A percentile compares a stretch with the other conserved stretches of the same genome.
Conservation (phyloP, 2,329 filamentous ascomycete species). For the Emydomyces testavorans region DNA sequence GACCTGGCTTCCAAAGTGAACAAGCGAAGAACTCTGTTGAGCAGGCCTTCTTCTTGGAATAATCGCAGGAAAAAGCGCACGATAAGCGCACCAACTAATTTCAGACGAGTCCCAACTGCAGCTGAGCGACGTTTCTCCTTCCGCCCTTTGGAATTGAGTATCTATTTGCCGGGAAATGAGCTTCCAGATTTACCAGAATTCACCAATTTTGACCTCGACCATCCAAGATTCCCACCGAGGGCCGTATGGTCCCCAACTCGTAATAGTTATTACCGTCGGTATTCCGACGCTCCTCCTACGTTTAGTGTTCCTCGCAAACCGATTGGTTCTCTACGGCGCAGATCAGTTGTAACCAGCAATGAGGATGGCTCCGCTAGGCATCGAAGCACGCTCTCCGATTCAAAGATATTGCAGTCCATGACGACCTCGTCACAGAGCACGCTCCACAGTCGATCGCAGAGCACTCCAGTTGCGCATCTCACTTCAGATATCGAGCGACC, state of each 20-base stretch:
- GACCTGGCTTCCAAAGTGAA: constrained; percentile 31
- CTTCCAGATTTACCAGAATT: constrained; percentile 38
- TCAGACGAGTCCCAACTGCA: constrained; percentile 24
- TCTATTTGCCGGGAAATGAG: constrained; percentile 35
- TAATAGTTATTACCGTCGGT: constrained; percentile 13
- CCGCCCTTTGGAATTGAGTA: constrained; percentile 38
- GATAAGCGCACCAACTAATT: constrained; percentile 36
- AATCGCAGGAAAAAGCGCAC: constrained; percentile 24
- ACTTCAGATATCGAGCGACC: background rate
- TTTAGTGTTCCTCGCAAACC: constrained; percentile 29
- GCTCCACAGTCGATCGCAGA: constrained; percentile 1
- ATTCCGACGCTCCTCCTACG: constrained; percentile 18
- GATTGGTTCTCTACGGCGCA: constrained; percentile 6
- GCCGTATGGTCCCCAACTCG: constrained; percentile 21
- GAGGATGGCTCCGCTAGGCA: background rate
- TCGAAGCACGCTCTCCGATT: constrained; percentile 5
- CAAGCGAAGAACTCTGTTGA: constrained; percentile 32
- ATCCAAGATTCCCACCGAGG: constrained; percentile 26
- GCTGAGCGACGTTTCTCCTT: constrained; percentile 21
- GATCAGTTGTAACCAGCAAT: constrained; percentile 1
- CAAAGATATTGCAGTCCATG: constrained; percentile 9
- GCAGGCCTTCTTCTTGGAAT: constrained; percentile 25
- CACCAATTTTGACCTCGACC: constrained; percentile 28
- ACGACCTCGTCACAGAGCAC: background rate
- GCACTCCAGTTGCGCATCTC: background rate